Evolutionary conservation across 139 green algal species (phyloP).

Genomic region (Chlorella vulgaris): DNA sequence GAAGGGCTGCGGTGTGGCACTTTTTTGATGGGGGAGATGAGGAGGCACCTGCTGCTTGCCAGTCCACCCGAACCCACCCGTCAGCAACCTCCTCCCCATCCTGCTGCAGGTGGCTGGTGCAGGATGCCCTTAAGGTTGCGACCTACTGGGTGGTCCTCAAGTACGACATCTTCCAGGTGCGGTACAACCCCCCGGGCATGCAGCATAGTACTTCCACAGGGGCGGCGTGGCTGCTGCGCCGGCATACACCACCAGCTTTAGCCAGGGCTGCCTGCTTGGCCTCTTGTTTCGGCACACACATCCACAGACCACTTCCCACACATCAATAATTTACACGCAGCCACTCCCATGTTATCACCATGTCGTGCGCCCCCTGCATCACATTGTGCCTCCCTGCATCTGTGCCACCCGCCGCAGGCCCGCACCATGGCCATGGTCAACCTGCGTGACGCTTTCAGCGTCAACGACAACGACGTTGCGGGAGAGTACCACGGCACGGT

Average conservation of each 20-base stretch:
- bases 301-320: too few species aligned
- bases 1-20: neutral
- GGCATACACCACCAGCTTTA: too few species aligned
- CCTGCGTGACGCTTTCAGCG: conserved; percentile 48
- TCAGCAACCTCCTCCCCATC: too few species aligned
- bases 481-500: conserved; percentile 38
- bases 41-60: too few species aligned
- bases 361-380: neutral
- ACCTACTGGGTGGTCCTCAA: conserved; percentile 62
- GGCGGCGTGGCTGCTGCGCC: too few species aligned
- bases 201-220: neutral
- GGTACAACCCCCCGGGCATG: neutral
- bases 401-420: too few species aligned
- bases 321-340: too few species aligned
- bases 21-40: neutral
- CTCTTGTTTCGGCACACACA: too few species aligned
- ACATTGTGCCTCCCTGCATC: neutral
- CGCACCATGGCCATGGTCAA: conserved; percentile 62
- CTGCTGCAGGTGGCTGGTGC: conserved; percentile 53
- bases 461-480: conserved; percentile 37
- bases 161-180: conserved; percentile 66
- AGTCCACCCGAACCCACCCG: too few species aligned
- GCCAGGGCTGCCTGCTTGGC: too few species aligned
- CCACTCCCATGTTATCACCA: too few species aligned
- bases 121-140: conserved; percentile 74